phyloP scores from a whole-genome alignment of 129 eudicot species.

The Pseudognaphalium luteoalbum region DNA sequence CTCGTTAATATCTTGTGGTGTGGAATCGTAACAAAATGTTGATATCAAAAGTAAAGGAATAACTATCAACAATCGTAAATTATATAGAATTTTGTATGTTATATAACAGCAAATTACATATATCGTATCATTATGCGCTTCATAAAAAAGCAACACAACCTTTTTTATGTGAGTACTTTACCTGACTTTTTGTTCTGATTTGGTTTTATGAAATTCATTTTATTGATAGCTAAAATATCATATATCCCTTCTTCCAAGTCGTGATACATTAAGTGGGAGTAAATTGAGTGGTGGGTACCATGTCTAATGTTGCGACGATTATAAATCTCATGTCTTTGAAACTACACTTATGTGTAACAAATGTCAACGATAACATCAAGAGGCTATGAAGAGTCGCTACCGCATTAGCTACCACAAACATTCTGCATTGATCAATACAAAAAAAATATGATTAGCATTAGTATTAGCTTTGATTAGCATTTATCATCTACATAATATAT shows the following conservation, averaged over 20 bases:
- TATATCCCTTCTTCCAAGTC: too few species aligned
- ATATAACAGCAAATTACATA: not conserved
- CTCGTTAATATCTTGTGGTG: not conserved
- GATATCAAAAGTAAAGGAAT: too few species aligned
- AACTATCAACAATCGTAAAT: too few species aligned
- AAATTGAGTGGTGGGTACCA: conserved; percentile 39
- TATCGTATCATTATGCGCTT: not conserved
- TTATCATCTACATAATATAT: not conserved
- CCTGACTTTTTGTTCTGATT: too few species aligned
- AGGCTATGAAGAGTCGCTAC: conserved; percentile 61
- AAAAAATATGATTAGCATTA: not conserved
- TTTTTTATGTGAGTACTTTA: too few species aligned
- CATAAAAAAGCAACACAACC: too few species aligned
- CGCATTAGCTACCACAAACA: conserved; percentile 82
- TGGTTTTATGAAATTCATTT: too few species aligned
- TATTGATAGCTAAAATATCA: too few species aligned
- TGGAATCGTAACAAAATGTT: not conserved
- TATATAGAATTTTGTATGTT: too few species aligned
- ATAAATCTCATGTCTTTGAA: conserved; percentile 47
- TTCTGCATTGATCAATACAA: conserved; percentile 44
- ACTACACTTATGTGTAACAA: conserved; percentile 42
- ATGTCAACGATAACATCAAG: conserved; percentile 46
- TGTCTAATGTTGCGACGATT: conserved; percentile 53
- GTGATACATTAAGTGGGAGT: too few species aligned
- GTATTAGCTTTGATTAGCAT: not conserved